Percentiles rank a stretch among this genome's conserved stretches.
phyloP scores from a whole-genome alignment of 2,329 filamentous ascomycete species.

The Ambrosiella beaveri region DNA sequence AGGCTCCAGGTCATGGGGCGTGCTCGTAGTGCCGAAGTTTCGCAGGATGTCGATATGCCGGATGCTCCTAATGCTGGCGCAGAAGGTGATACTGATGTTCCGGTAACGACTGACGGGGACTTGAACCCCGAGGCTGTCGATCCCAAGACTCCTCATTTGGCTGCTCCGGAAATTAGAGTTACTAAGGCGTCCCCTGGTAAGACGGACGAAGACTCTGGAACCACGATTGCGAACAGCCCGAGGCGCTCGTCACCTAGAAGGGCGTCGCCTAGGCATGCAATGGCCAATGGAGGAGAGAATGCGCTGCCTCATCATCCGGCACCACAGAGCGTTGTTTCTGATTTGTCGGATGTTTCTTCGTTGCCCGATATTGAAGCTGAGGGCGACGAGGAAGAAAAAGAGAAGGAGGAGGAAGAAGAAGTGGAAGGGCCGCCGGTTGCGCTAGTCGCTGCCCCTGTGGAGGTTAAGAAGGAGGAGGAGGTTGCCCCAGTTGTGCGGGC shows the following conservation, averaged over 20 bases:
- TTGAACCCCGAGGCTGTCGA: slow-evolving; percentile 14
- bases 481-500: slow-evolving; percentile 3
- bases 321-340: slow-evolving; percentile 8
- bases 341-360: slow-evolving; percentile 10
- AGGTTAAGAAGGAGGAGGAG: slow-evolving; percentile 2
- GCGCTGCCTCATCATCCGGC: slow-evolving; percentile 11
- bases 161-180: slow-evolving; percentile 14
- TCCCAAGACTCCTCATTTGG: not conserved
- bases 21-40: not conserved
- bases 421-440: not conserved
- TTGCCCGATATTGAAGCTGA: slow-evolving; percentile 7
- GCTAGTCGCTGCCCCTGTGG: not conserved
- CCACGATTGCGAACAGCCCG: not conserved
- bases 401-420: slow-evolving; percentile 1
- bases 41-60: slow-evolving; percentile 9
- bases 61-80: slow-evolving; percentile 1
- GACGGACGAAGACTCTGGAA: slow-evolving; percentile 10
- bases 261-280: not conserved
- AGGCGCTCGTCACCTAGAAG: slow-evolving; percentile 4
- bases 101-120: not conserved
- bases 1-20: not conserved
- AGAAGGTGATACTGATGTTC: not conserved
- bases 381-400: not conserved
- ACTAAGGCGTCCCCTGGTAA: slow-evolving; percentile 16
- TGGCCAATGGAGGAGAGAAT: not conserved